Conservation (phyloP, 1,284 basidiomycete species). For the Hortiboletus rubellus region DNA sequence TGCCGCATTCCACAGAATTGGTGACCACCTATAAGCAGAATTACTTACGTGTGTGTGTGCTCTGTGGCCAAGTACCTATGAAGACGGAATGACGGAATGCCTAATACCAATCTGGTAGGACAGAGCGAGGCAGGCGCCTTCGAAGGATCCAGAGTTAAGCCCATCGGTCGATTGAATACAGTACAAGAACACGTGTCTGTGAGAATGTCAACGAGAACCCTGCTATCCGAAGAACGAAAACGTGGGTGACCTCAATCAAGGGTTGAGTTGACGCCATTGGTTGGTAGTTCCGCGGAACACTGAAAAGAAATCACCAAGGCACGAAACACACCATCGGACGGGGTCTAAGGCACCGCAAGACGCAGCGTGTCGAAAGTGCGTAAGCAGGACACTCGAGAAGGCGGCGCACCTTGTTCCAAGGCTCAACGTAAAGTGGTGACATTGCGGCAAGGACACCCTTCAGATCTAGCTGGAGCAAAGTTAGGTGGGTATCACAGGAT, state of each 20-base stretch:
- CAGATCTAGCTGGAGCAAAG: not conserved
- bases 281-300: constrained; percentile 23
- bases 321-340: constrained; percentile 7
- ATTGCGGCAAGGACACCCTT: constrained; percentile 5
- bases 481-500: constrained; percentile 6
- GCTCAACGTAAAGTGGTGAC: constrained; percentile 15
- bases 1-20: constrained; percentile 10
- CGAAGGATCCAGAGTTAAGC: not conserved
- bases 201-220: constrained; percentile 3
- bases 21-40: not conserved
- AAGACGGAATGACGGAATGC: constrained; percentile 1
- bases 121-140: not conserved
- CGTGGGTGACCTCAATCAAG: not conserved
- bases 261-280: constrained; percentile 3
- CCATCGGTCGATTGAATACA: constrained; percentile 2
- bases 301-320: not conserved
- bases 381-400: constrained; percentile 13
- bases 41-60: constrained; percentile 7
- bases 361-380: constrained; percentile 14
- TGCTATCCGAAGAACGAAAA: not conserved
- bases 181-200: constrained; percentile 10
- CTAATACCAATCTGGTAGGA: constrained; percentile 13
- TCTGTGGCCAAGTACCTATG: not conserved
- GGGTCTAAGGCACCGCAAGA: constrained; percentile 15
- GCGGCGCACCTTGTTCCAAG: constrained; percentile 7